Evolutionary conservation across 2,329 filamentous ascomycete species (phyloP).

Genomic region (Xylariaceae sp.): DNA sequence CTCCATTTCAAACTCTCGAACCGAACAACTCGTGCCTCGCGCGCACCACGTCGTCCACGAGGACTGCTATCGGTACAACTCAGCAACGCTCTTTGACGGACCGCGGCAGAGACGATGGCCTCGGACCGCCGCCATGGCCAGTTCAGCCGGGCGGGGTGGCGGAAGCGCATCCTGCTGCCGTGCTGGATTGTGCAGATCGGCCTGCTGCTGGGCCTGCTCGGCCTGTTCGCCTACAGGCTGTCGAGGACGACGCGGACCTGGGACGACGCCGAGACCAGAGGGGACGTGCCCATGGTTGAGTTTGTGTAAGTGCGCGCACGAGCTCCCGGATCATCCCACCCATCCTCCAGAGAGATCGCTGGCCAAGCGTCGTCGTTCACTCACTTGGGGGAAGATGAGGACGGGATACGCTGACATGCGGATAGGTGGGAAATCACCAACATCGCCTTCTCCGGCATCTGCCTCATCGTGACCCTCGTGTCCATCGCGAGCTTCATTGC

Average conservation of each 20-base stretch:
- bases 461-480: conserved; percentile 37
- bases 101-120: conserved; percentile 23
- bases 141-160: conserved; percentile 46
- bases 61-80: no score
- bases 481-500: conserved; percentile 39
- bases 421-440: conserved; percentile 47
- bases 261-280: conserved; percentile 31
- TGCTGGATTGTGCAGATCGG: conserved; percentile 42
- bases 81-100: background rate
- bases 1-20: no score
- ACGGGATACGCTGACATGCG: background rate
- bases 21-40: no score
- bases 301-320: conserved; percentile 38
- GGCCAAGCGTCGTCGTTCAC: no score
- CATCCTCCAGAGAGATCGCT: no score
- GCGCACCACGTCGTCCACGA: no score
- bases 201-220: conserved; percentile 39
- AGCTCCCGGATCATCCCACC: background rate
- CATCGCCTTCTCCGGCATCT: conserved; percentile 39
- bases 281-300: conserved; percentile 36
- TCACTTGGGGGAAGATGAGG: background rate
- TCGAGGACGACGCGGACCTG: conserved; percentile 37
- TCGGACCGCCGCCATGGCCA: conserved; percentile 44
- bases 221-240: conserved; percentile 46
- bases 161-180: conserved; percentile 37